Percentiles rank a stretch among this genome's conserved stretches.
These are phyloP conservation scores for Eucalyptus shirleyi DNA, from an alignment of 345 rosid species.

Conservation along the genomic window DNA sequence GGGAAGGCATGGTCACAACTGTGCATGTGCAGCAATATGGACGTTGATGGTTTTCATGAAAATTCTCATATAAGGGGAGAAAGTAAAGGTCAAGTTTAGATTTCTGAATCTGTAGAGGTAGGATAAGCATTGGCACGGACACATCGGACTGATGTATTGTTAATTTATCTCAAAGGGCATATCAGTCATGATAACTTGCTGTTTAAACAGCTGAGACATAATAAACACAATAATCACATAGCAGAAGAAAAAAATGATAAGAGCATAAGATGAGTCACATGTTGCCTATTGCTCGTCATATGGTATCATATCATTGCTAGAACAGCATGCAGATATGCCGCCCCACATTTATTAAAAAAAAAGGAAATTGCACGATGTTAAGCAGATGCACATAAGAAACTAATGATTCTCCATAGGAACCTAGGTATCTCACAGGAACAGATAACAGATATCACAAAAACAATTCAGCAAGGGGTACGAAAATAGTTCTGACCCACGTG, in stretches of 20 bases:
- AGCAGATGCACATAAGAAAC: not conserved
- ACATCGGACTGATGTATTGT: not conserved
- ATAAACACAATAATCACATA: not conserved
- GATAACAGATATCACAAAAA: not conserved
- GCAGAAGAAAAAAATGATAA: not conserved
- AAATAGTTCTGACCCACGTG: conserved; percentile 29
- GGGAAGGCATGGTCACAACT: not conserved
- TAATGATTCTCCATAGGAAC: not conserved
- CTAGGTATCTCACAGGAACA: not conserved
- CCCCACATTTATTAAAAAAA: not conserved
- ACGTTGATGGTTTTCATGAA: not conserved
- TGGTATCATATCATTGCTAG: not conserved
- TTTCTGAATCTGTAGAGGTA: not conserved
- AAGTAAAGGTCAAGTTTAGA: not conserved
- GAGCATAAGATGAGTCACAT: not conserved
- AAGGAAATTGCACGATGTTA: not conserved
- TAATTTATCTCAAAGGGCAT: not conserved
- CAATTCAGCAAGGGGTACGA: not conserved
- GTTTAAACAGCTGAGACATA: not conserved
- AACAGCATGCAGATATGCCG: not conserved
- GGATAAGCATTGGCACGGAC: not conserved
- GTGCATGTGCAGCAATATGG: not conserved
- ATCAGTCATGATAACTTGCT: not conserved
- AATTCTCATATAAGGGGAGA: not conserved
- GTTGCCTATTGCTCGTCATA: not conserved